Base-by-base conservation (phyloP, 495 filamentous ascomycete genomes). In the Elasticomyces elasticus region DNA sequence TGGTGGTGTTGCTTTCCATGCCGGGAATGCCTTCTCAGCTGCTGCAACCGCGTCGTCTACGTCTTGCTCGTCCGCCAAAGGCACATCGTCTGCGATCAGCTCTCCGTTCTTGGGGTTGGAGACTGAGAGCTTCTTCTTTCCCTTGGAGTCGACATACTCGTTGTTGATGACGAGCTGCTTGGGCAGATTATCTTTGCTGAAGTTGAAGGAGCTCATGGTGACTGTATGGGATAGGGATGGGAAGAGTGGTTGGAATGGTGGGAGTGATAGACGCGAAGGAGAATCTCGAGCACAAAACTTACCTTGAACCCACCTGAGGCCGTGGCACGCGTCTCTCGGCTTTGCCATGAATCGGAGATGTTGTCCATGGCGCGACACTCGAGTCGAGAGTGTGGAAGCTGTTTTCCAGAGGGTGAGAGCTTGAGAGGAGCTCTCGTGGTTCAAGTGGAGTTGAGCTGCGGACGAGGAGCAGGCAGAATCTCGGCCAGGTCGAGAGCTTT, bases 141-240 rank as follows among this genome's bases (percentile, higher is more conserved):
- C 68, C 50, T 69, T 69, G 15, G 71, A 65, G 41, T 66, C 62
- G 54, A 72, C 68, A 56, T 67, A 74, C 59, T 74, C 68, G 48
- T 72, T 73, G 59, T 74, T 68, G 60, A 74, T 74, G 64, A 72
- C 69, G 26, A 71, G 63, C 50, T 72, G 63, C 40, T 59, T 59
- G 38, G 56, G 56, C 30, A 55, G 56, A 5, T 55, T 54, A 51
- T 49, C 31, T 33, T 46, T 59, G 25, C 35, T 54, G 56, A 59
- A 59, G 6, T 50, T 22, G 51, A 59, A 59, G 37, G 31, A 17
- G 17, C 56, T 55, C 38, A 43, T 51, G 12, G 33, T 58, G 5
- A 57, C 59, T 15, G 12, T 60, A 38, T 63, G 24, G 49, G 59
- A 1, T 56, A 64, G n/a, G 60, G 55, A 15, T n/a, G n/a, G n/a